Conservation (phyloP, 352 stramenopile genomes). For the Phytopythium mirpurense region DNA sequence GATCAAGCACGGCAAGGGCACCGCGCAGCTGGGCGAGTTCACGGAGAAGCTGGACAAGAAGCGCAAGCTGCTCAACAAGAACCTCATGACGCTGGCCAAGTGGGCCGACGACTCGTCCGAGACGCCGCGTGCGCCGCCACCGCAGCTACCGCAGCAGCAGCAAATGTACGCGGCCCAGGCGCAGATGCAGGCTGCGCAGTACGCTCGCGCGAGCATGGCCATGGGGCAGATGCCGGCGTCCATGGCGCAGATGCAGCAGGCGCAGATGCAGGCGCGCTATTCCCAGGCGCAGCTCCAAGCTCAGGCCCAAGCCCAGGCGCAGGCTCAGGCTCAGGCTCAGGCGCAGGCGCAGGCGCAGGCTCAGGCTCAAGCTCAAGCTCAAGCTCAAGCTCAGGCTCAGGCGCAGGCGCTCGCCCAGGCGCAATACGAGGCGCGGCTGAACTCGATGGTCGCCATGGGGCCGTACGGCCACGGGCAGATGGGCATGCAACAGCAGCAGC, state of each 20-base stretch:
- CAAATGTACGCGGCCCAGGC: slow-evolving; percentile 24
- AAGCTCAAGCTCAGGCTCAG: slow-evolving; percentile 25
- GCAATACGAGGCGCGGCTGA: slow-evolving; percentile 66
- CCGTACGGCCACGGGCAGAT: slow-evolving; percentile 7
- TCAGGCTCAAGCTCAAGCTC: slow-evolving; percentile 29
- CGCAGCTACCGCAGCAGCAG: slow-evolving; percentile 26
- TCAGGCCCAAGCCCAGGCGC: slow-evolving; percentile 25
- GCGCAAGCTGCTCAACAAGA: slow-evolving; percentile 86
- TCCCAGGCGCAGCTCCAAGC: slow-evolving; percentile 28
- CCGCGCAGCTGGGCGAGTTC: slow-evolving; percentile 63
- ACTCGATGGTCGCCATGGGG: slow-evolving; percentile 33
- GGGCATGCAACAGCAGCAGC: slow-evolving; percentile 22
- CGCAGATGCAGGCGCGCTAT: slow-evolving; percentile 19
- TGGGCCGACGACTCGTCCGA: slow-evolving; percentile 84
- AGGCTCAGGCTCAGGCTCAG: slow-evolving; percentile 34
- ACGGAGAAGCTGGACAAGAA: slow-evolving; percentile 88
- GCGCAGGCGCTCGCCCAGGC: slow-evolving; percentile 39
- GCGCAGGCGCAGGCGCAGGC: slow-evolving; percentile 40
- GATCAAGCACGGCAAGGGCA: slow-evolving; percentile 83
- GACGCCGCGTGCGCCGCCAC: slow-evolving; percentile 30
- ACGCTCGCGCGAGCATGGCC: slow-evolving; percentile 12
- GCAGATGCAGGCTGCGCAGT: slow-evolving; percentile 25
- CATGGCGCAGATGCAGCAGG: slow-evolving; percentile 18
- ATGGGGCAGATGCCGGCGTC: slow-evolving; percentile 15
- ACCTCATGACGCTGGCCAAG: slow-evolving; percentile 87